Evolutionary conservation across 179 eudicot species (phyloP).

Genomic region (Silene noctiflora): DNA sequence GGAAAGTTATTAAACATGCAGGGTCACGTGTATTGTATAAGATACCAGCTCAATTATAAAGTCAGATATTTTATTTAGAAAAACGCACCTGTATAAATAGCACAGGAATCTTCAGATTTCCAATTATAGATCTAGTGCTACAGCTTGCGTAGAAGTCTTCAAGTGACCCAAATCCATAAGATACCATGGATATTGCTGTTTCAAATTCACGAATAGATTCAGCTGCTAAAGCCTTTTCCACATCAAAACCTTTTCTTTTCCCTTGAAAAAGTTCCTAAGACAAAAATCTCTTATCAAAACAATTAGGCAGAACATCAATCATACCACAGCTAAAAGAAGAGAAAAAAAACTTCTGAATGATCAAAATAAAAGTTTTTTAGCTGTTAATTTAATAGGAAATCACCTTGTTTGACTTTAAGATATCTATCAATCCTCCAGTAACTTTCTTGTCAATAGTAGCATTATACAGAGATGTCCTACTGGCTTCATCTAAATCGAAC

Average conservation of each 20-base stretch:
- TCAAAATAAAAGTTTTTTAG: neutral
- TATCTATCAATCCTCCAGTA: constrained; percentile 61
- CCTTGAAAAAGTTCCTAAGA: constrained; percentile 85
- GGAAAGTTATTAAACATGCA: neutral
- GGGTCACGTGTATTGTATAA: neutral
- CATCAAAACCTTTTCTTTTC: constrained; percentile 70
- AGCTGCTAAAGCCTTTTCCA: constrained; percentile 67
- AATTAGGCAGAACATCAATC: neutral
- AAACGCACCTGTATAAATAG: constrained; percentile 78
- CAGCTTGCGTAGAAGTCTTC: constrained; percentile 76
- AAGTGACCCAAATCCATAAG: constrained; percentile 66
- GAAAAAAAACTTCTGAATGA: neutral
- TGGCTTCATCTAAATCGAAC: constrained; percentile 80
- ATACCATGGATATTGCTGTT: constrained; percentile 72
- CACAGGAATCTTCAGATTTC: constrained; percentile 76
- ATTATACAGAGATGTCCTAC: constrained; percentile 46
- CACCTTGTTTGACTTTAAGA: constrained; percentile 79
- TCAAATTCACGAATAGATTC: constrained; percentile 81
- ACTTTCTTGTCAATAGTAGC: constrained; percentile 46
- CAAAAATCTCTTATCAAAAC: neutral
- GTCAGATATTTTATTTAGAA: neutral
- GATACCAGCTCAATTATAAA: neutral
- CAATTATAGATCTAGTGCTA: constrained; percentile 63
- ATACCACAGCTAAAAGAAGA: neutral
- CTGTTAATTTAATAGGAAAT: neutral